Conservation (phyloP, 2,329 filamentous ascomycete genomes). For the Albifimbria verrucaria region DNA sequence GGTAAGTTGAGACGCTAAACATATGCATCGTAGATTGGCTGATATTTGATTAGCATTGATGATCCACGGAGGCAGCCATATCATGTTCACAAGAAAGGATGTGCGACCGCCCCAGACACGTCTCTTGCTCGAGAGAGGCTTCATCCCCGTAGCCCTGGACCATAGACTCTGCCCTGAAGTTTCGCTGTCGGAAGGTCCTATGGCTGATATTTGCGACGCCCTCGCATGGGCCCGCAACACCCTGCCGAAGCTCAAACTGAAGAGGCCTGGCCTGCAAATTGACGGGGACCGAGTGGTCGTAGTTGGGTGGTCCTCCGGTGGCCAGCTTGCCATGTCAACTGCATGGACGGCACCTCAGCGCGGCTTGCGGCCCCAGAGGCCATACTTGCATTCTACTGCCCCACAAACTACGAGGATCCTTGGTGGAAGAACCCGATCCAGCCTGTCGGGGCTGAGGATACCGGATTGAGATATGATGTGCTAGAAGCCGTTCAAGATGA, state of each 20-base stretch:
- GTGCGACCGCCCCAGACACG: slow-evolving; percentile 7
- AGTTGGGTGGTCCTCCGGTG: slow-evolving; percentile 11
- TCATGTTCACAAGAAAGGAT: slow-evolving; percentile 9
- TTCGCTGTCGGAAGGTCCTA: slow-evolving; percentile 9
- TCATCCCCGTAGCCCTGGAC: slow-evolving; percentile 9
- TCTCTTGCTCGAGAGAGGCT: slow-evolving; percentile 8
- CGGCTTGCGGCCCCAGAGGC: slow-evolving; percentile 4
- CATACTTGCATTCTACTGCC: slow-evolving; percentile 39
- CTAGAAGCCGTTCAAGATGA: slow-evolving; percentile 14
- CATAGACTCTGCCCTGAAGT: slow-evolving; percentile 10
- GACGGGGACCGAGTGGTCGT: slow-evolving; percentile 8
- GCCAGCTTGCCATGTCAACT: slow-evolving; percentile 10
- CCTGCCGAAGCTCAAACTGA: slow-evolving; percentile 9
- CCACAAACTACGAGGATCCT: slow-evolving; percentile 28
- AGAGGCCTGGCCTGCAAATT: not conserved
- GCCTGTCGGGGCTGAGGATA: not conserved
- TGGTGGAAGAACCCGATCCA: slow-evolving; percentile 16
- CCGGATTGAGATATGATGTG: slow-evolving; percentile 1
- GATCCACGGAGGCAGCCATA: slow-evolving; percentile 12
- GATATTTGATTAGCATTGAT: slow-evolving; percentile 29
- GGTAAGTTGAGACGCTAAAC: not conserved
- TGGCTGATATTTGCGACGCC: slow-evolving; percentile 10
- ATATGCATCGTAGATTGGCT: too few species aligned
- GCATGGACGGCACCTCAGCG: slow-evolving; percentile 11
- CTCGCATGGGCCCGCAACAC: slow-evolving; percentile 6